A percentile compares a stretch with the other conserved stretches of the same genome.
phyloP scores from a whole-genome alignment of 352 stramenopile species.

The Phytopythium ostracodes region DNA sequence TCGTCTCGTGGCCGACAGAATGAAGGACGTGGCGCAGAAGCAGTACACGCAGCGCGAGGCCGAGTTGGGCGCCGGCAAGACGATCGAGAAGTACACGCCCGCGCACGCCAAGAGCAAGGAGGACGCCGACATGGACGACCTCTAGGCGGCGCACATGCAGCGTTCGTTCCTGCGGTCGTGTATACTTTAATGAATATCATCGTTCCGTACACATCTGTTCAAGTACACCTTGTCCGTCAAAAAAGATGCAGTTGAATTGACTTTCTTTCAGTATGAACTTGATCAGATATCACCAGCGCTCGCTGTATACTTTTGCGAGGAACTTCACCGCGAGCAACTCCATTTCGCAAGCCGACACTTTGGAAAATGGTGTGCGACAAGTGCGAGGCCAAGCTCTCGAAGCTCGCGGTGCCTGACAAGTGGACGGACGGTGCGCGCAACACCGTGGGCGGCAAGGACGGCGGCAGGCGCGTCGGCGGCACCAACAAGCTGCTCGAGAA shows the following conservation, averaged over 20 bases:
- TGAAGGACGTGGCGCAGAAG: constrained; percentile 89
- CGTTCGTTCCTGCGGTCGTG: constrained; percentile 15
- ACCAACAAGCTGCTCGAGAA: constrained; percentile 55
- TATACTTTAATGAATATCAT: constrained; percentile 21
- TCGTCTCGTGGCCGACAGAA: constrained; percentile 31
- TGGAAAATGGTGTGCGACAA: constrained; percentile 64
- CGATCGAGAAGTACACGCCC: constrained; percentile 66
- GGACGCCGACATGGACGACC: constrained; percentile 46
- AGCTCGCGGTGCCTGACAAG: constrained; percentile 72
- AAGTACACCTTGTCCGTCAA: background rate
- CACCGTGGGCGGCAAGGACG: constrained; percentile 48
- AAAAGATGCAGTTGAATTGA: no score
- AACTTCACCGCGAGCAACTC: background rate
- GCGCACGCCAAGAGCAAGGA: constrained; percentile 34
- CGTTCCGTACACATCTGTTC: background rate
- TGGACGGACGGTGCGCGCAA: constrained; percentile 67
- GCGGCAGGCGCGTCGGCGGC: constrained; percentile 32
- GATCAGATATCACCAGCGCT: background rate
- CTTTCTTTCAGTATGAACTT: constrained; percentile 6
- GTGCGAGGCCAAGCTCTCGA: constrained; percentile 74
- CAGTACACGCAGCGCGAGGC: constrained; percentile 87
- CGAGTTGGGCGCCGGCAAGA: constrained; percentile 65
- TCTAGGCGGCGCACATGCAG: no score
- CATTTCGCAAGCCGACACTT: background rate
- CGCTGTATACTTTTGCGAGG: background rate